These are phyloP conservation scores for Candida morakotiae DNA, from an alignment of 805 yeast species.

Conservation along the genomic window DNA sequence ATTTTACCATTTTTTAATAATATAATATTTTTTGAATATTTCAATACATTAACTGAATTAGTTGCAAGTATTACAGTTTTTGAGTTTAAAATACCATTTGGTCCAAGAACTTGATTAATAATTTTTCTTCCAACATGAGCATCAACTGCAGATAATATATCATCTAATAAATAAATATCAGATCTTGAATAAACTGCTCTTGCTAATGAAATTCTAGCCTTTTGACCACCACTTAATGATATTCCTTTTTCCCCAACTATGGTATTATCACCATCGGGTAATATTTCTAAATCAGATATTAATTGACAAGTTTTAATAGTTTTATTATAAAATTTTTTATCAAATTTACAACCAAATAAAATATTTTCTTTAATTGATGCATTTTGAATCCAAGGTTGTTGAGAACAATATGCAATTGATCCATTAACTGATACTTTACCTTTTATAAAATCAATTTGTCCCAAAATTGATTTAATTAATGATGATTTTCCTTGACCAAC, in stretches of 20 bases:
- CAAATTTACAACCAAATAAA: slow-evolving; percentile 81
- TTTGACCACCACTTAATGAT: slow-evolving; percentile 95
- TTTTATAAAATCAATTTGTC: slow-evolving; percentile 71
- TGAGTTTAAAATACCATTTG: slow-evolving; percentile 67
- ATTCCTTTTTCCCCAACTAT: slow-evolving; percentile 97
- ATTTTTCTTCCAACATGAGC: slow-evolving; percentile 92
- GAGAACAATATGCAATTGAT: slow-evolving; percentile 82
- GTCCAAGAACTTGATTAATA: slow-evolving; percentile 77
- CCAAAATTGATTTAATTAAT: slow-evolving; percentile 71
- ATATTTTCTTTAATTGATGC: slow-evolving; percentile 90
- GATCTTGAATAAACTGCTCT: slow-evolving; percentile 95
- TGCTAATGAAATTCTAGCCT: slow-evolving; percentile 91
- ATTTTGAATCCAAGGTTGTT: slow-evolving; percentile 95
- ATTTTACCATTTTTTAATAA: slow-evolving; percentile 68
- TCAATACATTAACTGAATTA: slow-evolving; percentile 76
- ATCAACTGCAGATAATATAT: slow-evolving; percentile 93
- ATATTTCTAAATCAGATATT: slow-evolving; percentile 65
- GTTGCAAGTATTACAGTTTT: slow-evolving; percentile 83
- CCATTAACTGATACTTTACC: slow-evolving; percentile 77
- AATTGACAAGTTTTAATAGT: slow-evolving; percentile 90
- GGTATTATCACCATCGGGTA: slow-evolving; percentile 88
- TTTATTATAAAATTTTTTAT: slow-evolving; percentile 71
- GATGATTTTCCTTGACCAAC: slow-evolving; percentile 93
- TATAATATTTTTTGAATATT: slow-evolving; percentile 66
- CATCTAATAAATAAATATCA: slow-evolving; percentile 86